phyloP scores from a whole-genome alignment of 2,329 filamentous ascomycete species.

The Colletotrichum sublineola region DNA sequence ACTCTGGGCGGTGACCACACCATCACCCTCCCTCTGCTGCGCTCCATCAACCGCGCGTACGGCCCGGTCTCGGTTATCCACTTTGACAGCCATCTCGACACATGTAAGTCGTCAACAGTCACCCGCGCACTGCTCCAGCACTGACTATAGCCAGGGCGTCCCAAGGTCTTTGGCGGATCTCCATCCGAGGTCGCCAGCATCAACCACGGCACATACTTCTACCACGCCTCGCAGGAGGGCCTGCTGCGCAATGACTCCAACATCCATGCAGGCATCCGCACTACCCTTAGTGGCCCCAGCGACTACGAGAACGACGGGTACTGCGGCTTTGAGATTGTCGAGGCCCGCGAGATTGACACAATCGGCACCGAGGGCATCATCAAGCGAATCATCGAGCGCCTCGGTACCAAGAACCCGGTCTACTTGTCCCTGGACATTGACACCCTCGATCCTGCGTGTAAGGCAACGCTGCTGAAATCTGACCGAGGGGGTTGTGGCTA shows the following conservation, averaged over 20 bases:
- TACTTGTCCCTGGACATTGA: constrained; percentile 91
- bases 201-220: constrained; percentile 93
- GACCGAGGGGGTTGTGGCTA: constrained; percentile 1
- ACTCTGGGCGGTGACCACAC: constrained; percentile 78
- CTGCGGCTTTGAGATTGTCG: constrained; percentile 85
- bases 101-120: constrained; percentile 60
- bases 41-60: constrained; percentile 72
- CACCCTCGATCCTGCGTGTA: constrained; percentile 82
- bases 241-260: constrained; percentile 85
- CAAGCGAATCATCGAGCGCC: constrained; percentile 79
- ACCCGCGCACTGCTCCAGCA: constrained; percentile 36
- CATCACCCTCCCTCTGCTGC: constrained; percentile 70
- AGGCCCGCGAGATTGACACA: constrained; percentile 71
- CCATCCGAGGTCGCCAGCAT: constrained; percentile 81
- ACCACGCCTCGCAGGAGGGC: constrained; percentile 83
- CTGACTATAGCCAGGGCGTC: constrained; percentile 73
- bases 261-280: constrained; percentile 89
- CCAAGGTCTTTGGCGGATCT: constrained; percentile 88
- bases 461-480: not conserved
- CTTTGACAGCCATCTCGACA: constrained; percentile 76
- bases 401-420: constrained; percentile 80
- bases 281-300: constrained; percentile 81
- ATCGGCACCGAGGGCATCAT: constrained; percentile 78
- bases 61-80: constrained; percentile 73
- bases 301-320: constrained; percentile 91